phyloP scores from a whole-genome alignment of 2,329 filamentous ascomycete genomes.

The Neopestalotiopsis rosae region DNA sequence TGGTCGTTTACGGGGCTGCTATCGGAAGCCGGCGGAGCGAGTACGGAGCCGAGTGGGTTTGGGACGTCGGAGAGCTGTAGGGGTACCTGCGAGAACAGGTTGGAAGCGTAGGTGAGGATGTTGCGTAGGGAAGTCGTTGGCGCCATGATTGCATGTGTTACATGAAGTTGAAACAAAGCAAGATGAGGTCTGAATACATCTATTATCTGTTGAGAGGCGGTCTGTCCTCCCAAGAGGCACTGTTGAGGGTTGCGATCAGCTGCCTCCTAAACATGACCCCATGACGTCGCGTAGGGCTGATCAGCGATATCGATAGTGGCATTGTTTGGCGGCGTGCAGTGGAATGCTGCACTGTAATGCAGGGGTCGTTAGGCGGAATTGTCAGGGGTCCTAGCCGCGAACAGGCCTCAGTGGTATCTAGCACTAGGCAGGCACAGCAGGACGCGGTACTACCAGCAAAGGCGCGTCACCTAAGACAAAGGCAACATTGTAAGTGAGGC shows the following conservation, averaged over 20 bases:
- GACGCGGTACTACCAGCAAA: too few species aligned
- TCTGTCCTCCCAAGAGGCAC: neutral
- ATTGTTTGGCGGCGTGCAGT: neutral
- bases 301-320: conserved; percentile 3
- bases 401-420: too few species aligned
- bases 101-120: conserved; percentile 38
- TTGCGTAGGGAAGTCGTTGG: conserved; percentile 36
- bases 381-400: neutral
- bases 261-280: neutral
- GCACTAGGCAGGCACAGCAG: too few species aligned
- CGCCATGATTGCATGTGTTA: conserved; percentile 26
- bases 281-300: conserved; percentile 15
- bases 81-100: conserved; percentile 39
- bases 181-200: neutral
- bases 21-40: conserved; percentile 23
- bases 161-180: neutral
- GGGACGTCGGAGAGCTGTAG: conserved; percentile 30
- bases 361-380: neutral
- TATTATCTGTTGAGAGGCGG: neutral
- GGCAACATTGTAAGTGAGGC: neutral
- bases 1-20: conserved; percentile 7
- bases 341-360: conserved; percentile 4
- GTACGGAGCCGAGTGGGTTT: conserved; percentile 27
- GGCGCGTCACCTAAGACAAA: neutral
- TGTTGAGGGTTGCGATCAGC: neutral